Conservation (phyloP, 179 eudicot species). For the Beta macrorhiza region DNA sequence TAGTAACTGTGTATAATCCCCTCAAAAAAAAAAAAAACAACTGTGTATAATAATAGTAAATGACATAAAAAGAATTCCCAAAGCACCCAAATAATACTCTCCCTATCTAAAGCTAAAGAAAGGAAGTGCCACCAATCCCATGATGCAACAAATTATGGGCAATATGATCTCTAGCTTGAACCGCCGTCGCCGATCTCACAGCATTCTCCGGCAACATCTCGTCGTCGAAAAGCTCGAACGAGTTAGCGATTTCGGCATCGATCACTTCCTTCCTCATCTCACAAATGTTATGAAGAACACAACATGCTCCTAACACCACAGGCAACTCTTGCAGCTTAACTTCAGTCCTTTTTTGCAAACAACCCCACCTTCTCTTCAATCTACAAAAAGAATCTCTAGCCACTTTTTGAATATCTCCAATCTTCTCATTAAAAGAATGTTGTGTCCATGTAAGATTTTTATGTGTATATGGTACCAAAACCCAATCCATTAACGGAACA, state of each 20-base stretch:
- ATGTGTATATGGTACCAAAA: constrained; percentile 52
- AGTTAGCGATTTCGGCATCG: constrained; percentile 26
- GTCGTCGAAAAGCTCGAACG: constrained; percentile 57
- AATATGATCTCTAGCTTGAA: constrained; percentile 57
- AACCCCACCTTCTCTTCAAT: constrained; percentile 61
- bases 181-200: constrained; percentile 35
- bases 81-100: neutral
- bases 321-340: constrained; percentile 68
- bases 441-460: constrained; percentile 60
- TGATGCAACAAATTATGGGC: constrained; percentile 66
- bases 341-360: constrained; percentile 66
- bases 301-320: constrained; percentile 57
- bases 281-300: constrained; percentile 67
- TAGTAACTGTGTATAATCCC: too few relatives aligned
- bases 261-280: constrained; percentile 47
- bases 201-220: constrained; percentile 41
- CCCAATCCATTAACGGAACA: constrained; percentile 53
- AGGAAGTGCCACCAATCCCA: constrained; percentile 54
- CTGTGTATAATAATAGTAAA: neutral
- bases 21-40: too few relatives aligned
- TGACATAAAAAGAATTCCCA: constrained; percentile 1
- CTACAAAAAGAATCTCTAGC: constrained; percentile 50
- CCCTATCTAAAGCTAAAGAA: constrained; percentile 20
- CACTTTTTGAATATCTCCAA: constrained; percentile 37
- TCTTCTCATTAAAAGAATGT: constrained; percentile 55